Evolutionary conservation across 257 asterid genomes (phyloP).

Genomic region (Jacaranda copaia): DNA sequence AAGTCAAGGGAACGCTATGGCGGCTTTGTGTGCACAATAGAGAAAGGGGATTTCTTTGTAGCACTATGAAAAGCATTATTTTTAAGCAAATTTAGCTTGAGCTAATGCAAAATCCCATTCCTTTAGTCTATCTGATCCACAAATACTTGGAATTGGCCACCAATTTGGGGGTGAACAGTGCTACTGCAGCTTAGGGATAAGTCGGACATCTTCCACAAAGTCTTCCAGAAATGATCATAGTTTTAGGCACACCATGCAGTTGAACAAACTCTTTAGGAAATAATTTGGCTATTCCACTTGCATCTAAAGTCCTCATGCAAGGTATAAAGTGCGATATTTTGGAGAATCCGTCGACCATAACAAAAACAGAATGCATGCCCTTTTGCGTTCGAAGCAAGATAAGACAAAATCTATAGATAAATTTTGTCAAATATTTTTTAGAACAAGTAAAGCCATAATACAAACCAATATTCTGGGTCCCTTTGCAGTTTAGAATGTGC

Average conservation of each 20-base stretch:
- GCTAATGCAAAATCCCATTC: no score
- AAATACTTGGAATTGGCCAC: not conserved
- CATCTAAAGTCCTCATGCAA: not conserved
- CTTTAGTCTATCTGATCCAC: no score
- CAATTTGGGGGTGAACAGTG: not conserved
- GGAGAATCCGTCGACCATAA: not conserved
- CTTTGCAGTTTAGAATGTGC: not conserved
- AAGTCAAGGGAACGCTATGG: no score
- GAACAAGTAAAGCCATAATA: not conserved
- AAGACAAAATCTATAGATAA: not conserved
- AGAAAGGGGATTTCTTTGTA: no score
- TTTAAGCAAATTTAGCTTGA: no score
- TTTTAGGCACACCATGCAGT: not conserved
- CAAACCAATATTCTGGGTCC: conserved; percentile 1
- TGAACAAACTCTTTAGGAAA: not conserved
- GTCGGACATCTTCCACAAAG: not conserved
- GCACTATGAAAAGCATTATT: no score
- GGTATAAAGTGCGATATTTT: conserved; percentile 3
- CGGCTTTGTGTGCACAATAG: no score
- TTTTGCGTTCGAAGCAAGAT: not conserved
- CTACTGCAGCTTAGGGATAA: not conserved
- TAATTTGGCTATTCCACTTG: not conserved
- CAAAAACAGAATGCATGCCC: not conserved
- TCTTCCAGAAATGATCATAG: not conserved
- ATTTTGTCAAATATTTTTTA: not conserved